A percentile compares a stretch with the other conserved stretches of the same genome.
These are phyloP conservation scores for Teunomyces lycoperdinae DNA, from an alignment of 805 yeast species.

Conservation along the genomic window DNA sequence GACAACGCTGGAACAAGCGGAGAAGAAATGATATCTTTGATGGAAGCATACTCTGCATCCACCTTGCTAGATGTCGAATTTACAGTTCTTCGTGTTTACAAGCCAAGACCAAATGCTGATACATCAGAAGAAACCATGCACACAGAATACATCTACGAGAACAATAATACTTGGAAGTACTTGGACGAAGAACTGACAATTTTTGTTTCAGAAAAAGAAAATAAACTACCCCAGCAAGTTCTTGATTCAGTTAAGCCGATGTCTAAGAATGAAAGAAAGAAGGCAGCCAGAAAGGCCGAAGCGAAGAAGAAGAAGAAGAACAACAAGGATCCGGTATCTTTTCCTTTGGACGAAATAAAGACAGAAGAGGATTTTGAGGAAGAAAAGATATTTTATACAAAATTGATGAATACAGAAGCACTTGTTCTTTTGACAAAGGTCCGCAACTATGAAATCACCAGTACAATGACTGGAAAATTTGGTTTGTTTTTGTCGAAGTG, in stretches of 20 bases:
- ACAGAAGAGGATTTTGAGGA: not conserved
- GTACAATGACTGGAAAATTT: conserved; percentile 24
- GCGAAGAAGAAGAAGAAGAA: not conserved
- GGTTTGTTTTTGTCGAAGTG: conserved; percentile 17
- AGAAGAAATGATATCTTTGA: conserved; percentile 2
- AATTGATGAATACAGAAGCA: conserved; percentile 39
- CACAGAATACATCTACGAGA: not conserved
- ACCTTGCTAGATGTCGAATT: not conserved
- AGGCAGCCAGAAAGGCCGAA: conserved; percentile 3
- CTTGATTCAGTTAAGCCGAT: not conserved
- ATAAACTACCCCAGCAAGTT: not conserved
- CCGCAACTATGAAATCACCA: conserved; percentile 36
- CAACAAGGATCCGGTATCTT: not conserved
- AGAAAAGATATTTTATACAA: conserved; percentile 23
- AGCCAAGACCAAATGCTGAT: not conserved
- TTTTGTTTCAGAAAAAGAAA: not conserved
- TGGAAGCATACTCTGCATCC: conserved; percentile 1
- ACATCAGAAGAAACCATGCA: not conserved
- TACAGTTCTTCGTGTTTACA: conserved; percentile 1
- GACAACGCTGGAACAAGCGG: not conserved
- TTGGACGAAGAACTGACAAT: conserved; percentile 2
- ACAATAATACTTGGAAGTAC: not conserved
- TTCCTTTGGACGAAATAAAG: not conserved
- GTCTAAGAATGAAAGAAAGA: conserved; percentile 2
- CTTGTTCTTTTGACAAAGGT: conserved; percentile 35